These are phyloP conservation scores for Vigna hirtella DNA, from an alignment of 306 rosid species.

Conservation along the genomic window DNA sequence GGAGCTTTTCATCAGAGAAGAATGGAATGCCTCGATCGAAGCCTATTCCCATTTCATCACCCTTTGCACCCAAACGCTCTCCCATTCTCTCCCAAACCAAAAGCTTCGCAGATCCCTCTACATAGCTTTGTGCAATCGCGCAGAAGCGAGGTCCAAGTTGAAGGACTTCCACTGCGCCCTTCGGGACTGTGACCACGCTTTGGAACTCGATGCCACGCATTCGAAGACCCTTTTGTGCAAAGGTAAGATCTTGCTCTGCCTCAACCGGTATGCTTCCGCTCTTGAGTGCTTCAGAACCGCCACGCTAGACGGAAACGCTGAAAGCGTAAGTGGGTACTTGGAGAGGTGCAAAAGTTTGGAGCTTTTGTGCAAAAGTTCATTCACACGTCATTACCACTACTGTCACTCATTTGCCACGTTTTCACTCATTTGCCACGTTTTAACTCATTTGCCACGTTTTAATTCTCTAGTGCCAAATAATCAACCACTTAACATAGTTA, in stretches of 20 bases:
- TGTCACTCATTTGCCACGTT: no score
- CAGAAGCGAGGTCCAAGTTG: constrained; percentile 73
- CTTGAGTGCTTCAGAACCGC: constrained; percentile 67
- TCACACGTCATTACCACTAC: no score
- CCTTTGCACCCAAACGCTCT: constrained; percentile 57
- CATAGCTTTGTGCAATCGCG: constrained; percentile 77
- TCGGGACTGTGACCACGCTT: constrained; percentile 73
- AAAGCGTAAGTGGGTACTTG: constrained; percentile 60
- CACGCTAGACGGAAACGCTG: constrained; percentile 57
- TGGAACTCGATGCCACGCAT: constrained; percentile 65
- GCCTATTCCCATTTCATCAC: constrained; percentile 69
- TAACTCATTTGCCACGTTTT: no score
- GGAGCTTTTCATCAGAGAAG: constrained; percentile 83
- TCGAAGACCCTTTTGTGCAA: constrained; percentile 87
- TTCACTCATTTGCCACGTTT: no score
- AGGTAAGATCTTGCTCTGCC: constrained; percentile 78
- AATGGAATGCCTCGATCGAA: constrained; percentile 68
- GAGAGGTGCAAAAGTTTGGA: constrained; percentile 81
- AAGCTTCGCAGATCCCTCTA: constrained; percentile 71
- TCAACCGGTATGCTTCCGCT: constrained; percentile 70
- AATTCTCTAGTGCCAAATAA: no score
- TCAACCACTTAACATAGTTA: no score
- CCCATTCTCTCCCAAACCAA: constrained; percentile 30
- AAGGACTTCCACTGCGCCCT: constrained; percentile 60
- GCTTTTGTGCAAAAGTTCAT: constrained; percentile 59